These are phyloP conservation scores for Fusarium fracticaudum DNA, from an alignment of 2,329 filamentous ascomycete genomes.

Conservation along the genomic window DNA sequence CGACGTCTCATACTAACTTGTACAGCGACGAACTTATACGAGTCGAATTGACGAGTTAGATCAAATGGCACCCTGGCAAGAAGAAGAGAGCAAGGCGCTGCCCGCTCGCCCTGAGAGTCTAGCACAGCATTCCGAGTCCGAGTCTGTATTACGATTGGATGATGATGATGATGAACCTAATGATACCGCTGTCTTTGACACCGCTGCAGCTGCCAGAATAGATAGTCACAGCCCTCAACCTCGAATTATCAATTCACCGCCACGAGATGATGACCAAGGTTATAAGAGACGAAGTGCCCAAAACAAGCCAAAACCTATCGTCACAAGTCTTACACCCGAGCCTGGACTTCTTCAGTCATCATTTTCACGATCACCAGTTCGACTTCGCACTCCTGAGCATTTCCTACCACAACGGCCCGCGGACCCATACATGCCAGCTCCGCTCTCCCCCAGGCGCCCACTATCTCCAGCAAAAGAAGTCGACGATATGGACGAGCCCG, in stretches of 20 bases:
- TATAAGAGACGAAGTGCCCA: slow-evolving; percentile 35
- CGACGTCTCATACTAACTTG: slow-evolving; percentile 6
- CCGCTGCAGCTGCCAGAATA: slow-evolving; percentile 62
- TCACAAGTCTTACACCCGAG: slow-evolving; percentile 39
- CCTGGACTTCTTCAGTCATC: slow-evolving; percentile 59
- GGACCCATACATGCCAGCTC: slow-evolving; percentile 74
- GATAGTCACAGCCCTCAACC: slow-evolving; percentile 36
- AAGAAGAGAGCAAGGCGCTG: slow-evolving; percentile 75
- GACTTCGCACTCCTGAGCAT: slow-evolving; percentile 44
- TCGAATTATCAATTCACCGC: slow-evolving; percentile 36
- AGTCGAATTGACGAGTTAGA: slow-evolving; percentile 88
- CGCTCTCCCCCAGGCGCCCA: slow-evolving; percentile 72
- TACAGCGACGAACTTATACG: slow-evolving; percentile 85
- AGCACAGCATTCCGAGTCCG: slow-evolving; percentile 38
- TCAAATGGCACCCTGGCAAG: slow-evolving; percentile 69
- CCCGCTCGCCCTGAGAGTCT: slow-evolving; percentile 74
- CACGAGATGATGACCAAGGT: slow-evolving; percentile 35
- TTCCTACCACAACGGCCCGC: slow-evolving; percentile 59
- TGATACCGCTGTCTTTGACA: slow-evolving; percentile 60
- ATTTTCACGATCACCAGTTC: slow-evolving; percentile 60
- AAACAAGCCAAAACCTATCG: slow-evolving; percentile 40
- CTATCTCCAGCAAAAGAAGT: slow-evolving; percentile 52
- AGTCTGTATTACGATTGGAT: slow-evolving; percentile 38
- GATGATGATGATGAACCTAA: slow-evolving; percentile 57
- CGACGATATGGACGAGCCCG: slow-evolving; percentile 40